Percentiles rank a stretch among this genome's conserved stretches.
phyloP scores from a whole-genome alignment of 1,284 basidiomycete species.

The Acaromyces ingoldii region DNA sequence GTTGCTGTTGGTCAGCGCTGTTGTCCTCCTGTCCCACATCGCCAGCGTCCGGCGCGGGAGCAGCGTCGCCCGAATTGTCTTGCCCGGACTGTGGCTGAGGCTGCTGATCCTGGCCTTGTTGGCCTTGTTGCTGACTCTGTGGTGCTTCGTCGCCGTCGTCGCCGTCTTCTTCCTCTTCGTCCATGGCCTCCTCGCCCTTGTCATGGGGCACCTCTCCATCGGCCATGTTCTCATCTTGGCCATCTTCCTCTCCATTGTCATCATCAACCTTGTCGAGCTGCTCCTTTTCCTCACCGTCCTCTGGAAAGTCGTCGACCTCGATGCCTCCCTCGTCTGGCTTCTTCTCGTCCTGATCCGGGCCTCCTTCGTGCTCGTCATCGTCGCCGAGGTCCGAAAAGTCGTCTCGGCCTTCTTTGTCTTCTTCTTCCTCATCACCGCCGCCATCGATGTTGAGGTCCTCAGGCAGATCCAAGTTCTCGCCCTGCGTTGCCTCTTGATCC shows the following conservation, averaged over 20 bases:
- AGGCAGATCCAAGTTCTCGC: slow-evolving; percentile 47
- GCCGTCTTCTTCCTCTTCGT: slow-evolving; percentile 47
- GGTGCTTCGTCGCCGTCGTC: slow-evolving; percentile 18
- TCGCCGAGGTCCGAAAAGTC: slow-evolving; percentile 59
- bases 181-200: slow-evolving; percentile 12
- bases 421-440: slow-evolving; percentile 28
- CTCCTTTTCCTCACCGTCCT: slow-evolving; percentile 13
- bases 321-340: slow-evolving; percentile 73
- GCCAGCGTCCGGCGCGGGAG: no score
- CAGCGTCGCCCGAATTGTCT: no score
- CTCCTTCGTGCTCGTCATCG: slow-evolving; percentile 68
- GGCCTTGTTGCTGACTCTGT: no score
- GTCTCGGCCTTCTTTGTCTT: slow-evolving; percentile 57
- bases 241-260: slow-evolving; percentile 16
- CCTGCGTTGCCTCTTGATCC: slow-evolving; percentile 44
- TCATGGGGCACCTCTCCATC: slow-evolving; percentile 26
- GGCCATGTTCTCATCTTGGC: slow-evolving; percentile 18
- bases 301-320: slow-evolving; percentile 53
- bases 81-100: no score
- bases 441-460: slow-evolving; percentile 37
- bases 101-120: no score
- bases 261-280: slow-evolving; percentile 45
- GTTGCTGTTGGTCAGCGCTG: no score
- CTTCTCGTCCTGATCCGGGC: slow-evolving; percentile 52
- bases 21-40: no score